Conservation (phyloP, 139 green algal species). For the Gonium pectorale region DNA sequence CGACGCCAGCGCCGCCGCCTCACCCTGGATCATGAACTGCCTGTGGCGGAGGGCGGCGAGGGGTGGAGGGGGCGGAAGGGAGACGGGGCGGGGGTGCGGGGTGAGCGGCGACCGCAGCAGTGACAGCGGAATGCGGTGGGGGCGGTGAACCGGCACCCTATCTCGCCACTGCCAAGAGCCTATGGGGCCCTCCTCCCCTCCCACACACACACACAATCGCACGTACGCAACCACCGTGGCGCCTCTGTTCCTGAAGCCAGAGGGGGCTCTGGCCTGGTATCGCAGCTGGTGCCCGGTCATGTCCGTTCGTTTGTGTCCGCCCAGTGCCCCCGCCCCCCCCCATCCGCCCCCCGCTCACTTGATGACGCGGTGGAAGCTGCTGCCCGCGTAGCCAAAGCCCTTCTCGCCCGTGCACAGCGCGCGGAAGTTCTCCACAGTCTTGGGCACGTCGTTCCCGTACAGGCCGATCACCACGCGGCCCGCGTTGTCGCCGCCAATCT, state of each 20-base stretch:
- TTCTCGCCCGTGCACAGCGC: conserved; percentile 64
- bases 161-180: too few species aligned
- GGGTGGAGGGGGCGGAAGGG: neutral
- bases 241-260: too few species aligned
- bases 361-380: conserved; percentile 56
- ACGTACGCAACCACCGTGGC: too few species aligned
- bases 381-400: conserved; percentile 72
- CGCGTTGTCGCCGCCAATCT: conserved; percentile 57
- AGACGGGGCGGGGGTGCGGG: too few species aligned
- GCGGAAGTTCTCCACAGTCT: conserved; percentile 56
- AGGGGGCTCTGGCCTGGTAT: too few species aligned
- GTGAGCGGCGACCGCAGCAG: too few species aligned
- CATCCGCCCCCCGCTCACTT: neutral
- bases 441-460: conserved; percentile 64
- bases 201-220: neutral
- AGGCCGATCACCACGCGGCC: conserved; percentile 84
- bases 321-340: neutral
- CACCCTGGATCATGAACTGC: conserved; percentile 49
- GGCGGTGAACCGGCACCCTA: too few species aligned
- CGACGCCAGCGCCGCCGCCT: too few species aligned
- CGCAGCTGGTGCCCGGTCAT: too few species aligned
- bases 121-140: too few species aligned
- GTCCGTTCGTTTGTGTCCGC: too few species aligned
- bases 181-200: too few species aligned
- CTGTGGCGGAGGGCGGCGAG: neutral